These are phyloP conservation scores for Aspergillus latus DNA, from an alignment of 2,329 filamentous ascomycete genomes.

Conservation along the genomic window DNA sequence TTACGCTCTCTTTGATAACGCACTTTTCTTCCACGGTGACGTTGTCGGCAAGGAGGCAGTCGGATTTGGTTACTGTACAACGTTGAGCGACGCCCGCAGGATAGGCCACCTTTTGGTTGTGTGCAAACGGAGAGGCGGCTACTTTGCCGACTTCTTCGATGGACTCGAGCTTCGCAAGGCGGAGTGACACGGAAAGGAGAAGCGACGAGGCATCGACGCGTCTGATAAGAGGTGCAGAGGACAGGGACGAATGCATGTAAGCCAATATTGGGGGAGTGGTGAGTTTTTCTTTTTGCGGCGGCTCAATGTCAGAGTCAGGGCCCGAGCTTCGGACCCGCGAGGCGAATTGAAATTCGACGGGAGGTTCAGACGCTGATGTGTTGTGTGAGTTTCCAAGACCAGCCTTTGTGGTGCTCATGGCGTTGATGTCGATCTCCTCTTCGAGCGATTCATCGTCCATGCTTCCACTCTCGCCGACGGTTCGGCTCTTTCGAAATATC, in stretches of 20 bases:
- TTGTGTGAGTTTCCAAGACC: slow-evolving; percentile 21
- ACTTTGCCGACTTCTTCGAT: slow-evolving; percentile 62
- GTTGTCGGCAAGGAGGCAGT: slow-evolving; percentile 83
- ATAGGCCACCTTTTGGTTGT: slow-evolving; percentile 76
- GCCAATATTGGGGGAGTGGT: slow-evolving; percentile 72
- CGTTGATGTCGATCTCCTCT: slow-evolving; percentile 56
- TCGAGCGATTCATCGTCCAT: slow-evolving; percentile 46
- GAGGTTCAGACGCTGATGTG: slow-evolving; percentile 1
- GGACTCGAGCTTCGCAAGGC: slow-evolving; percentile 75
- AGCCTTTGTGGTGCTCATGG: slow-evolving; percentile 55
- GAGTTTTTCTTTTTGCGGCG: slow-evolving; percentile 31
- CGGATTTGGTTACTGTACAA: slow-evolving; percentile 77
- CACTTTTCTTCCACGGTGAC: slow-evolving; percentile 84
- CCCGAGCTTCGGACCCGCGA: slow-evolving; percentile 30
- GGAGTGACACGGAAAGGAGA: slow-evolving; percentile 76
- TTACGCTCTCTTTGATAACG: slow-evolving; percentile 87
- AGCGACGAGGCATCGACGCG: slow-evolving; percentile 85
- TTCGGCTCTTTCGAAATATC: slow-evolving; percentile 55
- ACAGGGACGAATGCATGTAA: slow-evolving; percentile 66
- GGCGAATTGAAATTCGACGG: slow-evolving; percentile 22
- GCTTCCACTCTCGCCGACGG: slow-evolving; percentile 38
- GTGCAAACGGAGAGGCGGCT: slow-evolving; percentile 70
- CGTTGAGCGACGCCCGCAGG: slow-evolving; percentile 76
- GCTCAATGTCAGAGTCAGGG: slow-evolving; percentile 6
- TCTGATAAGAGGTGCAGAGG: slow-evolving; percentile 67